phyloP scores from a whole-genome alignment of 371 early-diverging fungal genomes.

The Mortierella sp. region DNA sequence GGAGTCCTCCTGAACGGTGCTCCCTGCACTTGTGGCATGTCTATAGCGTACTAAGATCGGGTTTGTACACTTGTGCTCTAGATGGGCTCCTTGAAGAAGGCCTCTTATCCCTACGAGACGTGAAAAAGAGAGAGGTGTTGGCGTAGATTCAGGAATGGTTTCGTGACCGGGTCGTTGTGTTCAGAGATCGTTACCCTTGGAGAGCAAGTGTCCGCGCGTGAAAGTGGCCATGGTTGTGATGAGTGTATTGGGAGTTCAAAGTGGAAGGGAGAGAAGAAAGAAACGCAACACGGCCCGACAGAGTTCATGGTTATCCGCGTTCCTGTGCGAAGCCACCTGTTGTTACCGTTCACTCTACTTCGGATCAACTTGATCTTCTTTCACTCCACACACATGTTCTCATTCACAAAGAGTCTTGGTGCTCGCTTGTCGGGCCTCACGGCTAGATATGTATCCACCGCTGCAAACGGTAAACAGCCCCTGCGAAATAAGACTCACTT shows the following conservation, averaged over 20 bases:
- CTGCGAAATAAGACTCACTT: background rate
- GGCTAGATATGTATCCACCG: constrained; percentile 51
- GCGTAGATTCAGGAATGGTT: background rate
- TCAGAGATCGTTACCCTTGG: constrained; percentile 9
- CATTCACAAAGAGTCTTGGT: constrained; percentile 45
- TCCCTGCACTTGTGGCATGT: constrained; percentile 15
- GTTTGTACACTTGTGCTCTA: constrained; percentile 19
- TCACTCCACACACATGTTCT: constrained; percentile 19
- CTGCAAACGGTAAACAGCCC: constrained; percentile 35
- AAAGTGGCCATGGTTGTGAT: constrained; percentile 19
- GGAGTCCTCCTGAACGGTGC: constrained; percentile 27
- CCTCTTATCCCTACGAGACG: constrained; percentile 10
- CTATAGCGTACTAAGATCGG: constrained; percentile 19
- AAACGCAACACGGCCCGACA: background rate
- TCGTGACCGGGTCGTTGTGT: background rate
- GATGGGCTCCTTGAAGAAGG: constrained; percentile 16
- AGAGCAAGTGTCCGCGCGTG: constrained; percentile 7
- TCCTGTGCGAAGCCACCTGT: background rate
- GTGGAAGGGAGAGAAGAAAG: background rate
- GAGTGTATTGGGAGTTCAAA: background rate
- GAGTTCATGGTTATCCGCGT: too few relatives aligned
- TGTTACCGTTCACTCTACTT: constrained; percentile 7
- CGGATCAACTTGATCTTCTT: constrained; percentile 5
- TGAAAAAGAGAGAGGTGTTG: background rate
- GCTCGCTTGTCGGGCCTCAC: constrained; percentile 42